Evolutionary conservation across 2,329 filamentous ascomycete species (phyloP), one percentile per base, ranked within the genome.

Genomic region (Bretziella fagacearum): DNA sequence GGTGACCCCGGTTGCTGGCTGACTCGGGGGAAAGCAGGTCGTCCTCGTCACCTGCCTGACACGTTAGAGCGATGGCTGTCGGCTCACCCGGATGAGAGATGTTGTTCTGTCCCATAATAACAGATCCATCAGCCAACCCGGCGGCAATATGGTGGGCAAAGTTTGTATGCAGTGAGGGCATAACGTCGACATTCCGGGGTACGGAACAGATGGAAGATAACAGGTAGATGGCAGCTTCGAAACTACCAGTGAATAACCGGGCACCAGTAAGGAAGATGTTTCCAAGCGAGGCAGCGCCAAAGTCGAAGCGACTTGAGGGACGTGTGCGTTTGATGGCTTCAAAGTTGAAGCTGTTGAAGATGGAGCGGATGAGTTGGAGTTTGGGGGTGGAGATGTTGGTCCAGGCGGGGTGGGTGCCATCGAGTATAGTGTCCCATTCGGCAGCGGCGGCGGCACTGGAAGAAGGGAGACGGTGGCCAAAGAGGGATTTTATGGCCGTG

Each of bases 121-220:
- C 66, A 0, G 74, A 77, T 6, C 83, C 85, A 58, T 94, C 75
- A 15, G 68, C 66, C 0, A 96, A 69, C 0, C 82, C 81, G 2
- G 86, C 89, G 4, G 82, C 85, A 54, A 96, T 96, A 62, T 96
- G 89, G 56, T 93, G 84, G 0, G 84, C 84, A 65, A 95, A 95
- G 60, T 94, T 96, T 52, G 82, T 86, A 66, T 94, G 93, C 55
- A 96, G 84, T 3, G 84, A 85, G 0, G 89, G 91, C 13, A 96
- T 75, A 0, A 95, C 85, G 0, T 77, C 72, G 4, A 91, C 77
- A 44, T 77, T 70, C 8, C 75, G 71, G 0, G 85, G 81, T 1
- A 96, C 81, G n/a, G 76, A 77, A 57, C 87, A 93, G 53, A 95
- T 84, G 55, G 80, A 82, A 44, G 81, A 82, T 3, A 96, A 71